Evolutionary conservation across 306 rosid genomes (phyloP).

Genomic region (Psophocarpus tetragonolobus): DNA sequence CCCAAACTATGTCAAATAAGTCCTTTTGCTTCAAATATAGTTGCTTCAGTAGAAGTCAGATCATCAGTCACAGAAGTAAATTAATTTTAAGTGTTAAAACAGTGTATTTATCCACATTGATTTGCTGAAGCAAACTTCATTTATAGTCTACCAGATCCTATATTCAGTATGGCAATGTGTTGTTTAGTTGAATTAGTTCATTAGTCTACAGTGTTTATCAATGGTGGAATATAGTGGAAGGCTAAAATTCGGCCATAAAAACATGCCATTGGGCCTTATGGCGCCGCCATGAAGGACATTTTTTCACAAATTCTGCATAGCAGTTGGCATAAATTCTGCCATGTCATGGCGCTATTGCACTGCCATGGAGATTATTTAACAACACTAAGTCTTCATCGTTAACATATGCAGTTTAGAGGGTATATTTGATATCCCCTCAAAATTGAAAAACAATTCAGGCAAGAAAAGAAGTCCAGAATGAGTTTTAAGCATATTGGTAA

Average conservation of each 20-base stretch:
- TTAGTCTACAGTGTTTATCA: too few species aligned
- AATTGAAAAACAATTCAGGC: background rate
- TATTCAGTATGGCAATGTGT: constrained; percentile 4
- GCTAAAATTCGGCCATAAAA: too few species aligned
- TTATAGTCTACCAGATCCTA: constrained; percentile 1
- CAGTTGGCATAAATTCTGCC: too few species aligned
- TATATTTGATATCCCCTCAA: constrained; percentile 4
- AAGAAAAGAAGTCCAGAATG: background rate
- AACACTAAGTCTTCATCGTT: too few species aligned
- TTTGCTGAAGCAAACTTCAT: background rate
- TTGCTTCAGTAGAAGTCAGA: background rate
- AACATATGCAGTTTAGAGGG: constrained; percentile 12
- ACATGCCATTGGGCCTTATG: too few species aligned
- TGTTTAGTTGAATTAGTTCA: background rate
- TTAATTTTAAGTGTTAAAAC: background rate
- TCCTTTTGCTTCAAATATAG: background rate
- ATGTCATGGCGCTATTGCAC: too few species aligned
- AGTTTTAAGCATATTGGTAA: constrained; percentile 20
- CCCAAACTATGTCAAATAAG: background rate
- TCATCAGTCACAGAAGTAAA: background rate
- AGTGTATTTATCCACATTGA: constrained; percentile 3
- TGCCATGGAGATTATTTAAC: too few species aligned
- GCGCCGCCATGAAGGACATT: too few species aligned
- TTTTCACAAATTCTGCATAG: too few species aligned
- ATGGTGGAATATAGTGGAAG: too few species aligned